Percentiles rank a stretch among this genome's conserved stretches.
phyloP scores from a whole-genome alignment of 1,139 yeast species.

The Nakaseomyces uthaithaninus region DNA sequence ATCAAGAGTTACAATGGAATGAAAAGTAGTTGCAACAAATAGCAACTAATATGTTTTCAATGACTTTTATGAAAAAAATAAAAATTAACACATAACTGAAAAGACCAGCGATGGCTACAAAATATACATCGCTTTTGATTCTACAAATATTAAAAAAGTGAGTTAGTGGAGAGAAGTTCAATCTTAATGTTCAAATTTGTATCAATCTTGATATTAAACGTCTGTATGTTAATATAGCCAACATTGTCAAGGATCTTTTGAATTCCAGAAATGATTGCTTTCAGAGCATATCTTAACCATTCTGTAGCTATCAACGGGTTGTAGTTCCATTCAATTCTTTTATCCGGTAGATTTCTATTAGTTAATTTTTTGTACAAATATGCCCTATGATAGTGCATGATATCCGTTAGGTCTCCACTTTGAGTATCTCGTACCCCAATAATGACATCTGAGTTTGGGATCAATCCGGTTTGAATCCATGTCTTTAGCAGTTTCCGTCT shows the following conservation, averaged over 20 bases:
- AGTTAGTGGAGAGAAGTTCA: neutral
- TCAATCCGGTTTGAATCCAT: slow-evolving; percentile 28
- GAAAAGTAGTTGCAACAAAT: no score
- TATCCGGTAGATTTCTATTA: slow-evolving; percentile 12
- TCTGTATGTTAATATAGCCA: slow-evolving; percentile 10
- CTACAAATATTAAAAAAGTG: neutral
- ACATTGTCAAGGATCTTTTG: slow-evolving; percentile 5
- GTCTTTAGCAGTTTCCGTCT: slow-evolving; percentile 28
- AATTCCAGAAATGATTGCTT: neutral
- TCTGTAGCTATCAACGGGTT: slow-evolving; percentile 25
- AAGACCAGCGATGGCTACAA: no score
- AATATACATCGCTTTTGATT: no score
- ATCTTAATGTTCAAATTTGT: slow-evolving; percentile 6
- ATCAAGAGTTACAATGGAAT: no score
- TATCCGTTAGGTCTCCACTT: slow-evolving; percentile 21
- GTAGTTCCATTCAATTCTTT: slow-evolving; percentile 18
- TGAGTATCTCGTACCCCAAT: slow-evolving; percentile 26
- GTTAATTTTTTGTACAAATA: slow-evolving; percentile 13
- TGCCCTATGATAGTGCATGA: slow-evolving; percentile 19
- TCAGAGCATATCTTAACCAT: slow-evolving; percentile 18
- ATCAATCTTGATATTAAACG: slow-evolving; percentile 18
- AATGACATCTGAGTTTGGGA: slow-evolving; percentile 26
- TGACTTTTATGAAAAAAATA: no score
- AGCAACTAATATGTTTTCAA: no score
- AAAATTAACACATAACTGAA: no score